Base-by-base conservation (phyloP, 2,329 filamentous ascomycete genomes). In the Colletotrichum lindemuthianum region DNA sequence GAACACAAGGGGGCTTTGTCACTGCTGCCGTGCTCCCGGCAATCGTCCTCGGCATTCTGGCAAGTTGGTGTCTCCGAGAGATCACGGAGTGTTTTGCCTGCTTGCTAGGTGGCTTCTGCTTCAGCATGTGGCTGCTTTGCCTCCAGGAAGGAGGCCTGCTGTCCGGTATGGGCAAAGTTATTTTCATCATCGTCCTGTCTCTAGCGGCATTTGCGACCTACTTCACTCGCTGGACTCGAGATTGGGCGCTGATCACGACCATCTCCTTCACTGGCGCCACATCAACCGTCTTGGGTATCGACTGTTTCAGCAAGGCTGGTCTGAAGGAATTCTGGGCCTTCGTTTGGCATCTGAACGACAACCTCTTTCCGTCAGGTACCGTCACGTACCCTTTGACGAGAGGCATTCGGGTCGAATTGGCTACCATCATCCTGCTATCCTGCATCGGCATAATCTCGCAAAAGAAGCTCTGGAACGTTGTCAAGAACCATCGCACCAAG, bases 291-390 rank as follows among this genome's bases (percentile, higher is more conserved):
- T 78, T 98, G 2, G 95, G 95, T 2, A 91, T 98, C 63, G 95
- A 98, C 75, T 97, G 93, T 76, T 96, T 95, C 71, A 95, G 90
- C 71, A 84, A 88, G 67, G 93, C 93, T n/a, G 95, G 95, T 0
- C 80, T 97, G 70, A 97, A 97, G 76, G 95, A 98, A 75, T 97
- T 97, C 70, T 98, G 95, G 95, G 85, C 92, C 6, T 98, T 96
- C 74, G 84, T 97, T 41, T 98, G 95, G 95, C 81, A 81, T 49
- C 78, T 98, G 43, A 97, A 97, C 75, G 81, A 88, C 45, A 84
- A 91, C 54, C 80, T 93, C 1, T 98, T 98, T 71, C 94, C 94
- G 0, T 79, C 93, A 2, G 86, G 87, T 41, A 90, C 91, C 1
- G 82, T 84, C 51, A 93, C 91, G 0, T 98, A 97, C 73, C 95